A percentile compares a stretch with the other conserved stretches of the same genome.
These are phyloP conservation scores for Phragmites australis DNA, from an alignment of 176 grass and related monocot species.

Conservation along the genomic window DNA sequence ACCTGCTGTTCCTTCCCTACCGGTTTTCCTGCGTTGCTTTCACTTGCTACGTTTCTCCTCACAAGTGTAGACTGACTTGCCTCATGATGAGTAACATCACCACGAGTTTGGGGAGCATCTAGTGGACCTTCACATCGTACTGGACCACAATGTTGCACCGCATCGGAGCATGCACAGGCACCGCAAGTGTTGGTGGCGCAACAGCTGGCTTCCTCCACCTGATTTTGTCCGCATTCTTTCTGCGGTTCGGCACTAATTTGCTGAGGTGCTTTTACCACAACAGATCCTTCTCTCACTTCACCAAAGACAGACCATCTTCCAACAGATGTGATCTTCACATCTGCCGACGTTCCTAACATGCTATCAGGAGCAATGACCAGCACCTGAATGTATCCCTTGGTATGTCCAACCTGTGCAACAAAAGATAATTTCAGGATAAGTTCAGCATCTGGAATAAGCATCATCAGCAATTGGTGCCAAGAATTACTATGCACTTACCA, in stretches of 20 bases:
- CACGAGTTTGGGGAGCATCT: background rate
- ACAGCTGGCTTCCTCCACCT: constrained; percentile 39
- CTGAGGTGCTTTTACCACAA: constrained; percentile 26
- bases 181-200: constrained; percentile 28
- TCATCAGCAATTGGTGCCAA: background rate
- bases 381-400: constrained; percentile 90
- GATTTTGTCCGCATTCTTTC: constrained; percentile 4
- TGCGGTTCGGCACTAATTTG: constrained; percentile 16
- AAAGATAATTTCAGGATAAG: constrained; percentile 27
- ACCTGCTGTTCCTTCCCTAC: constrained; percentile 15
- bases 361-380: constrained; percentile 84
- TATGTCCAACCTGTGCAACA: constrained; percentile 78
- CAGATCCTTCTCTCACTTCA: constrained; percentile 56
- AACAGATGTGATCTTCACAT: constrained; percentile 79
- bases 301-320: constrained; percentile 94
- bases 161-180: constrained; percentile 52
- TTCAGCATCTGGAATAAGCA: background rate
- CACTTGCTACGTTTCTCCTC: constrained; percentile 53
- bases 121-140: background rate
- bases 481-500: constrained; percentile 46
- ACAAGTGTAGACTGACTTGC: constrained; percentile 44
- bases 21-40: background rate
- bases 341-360: constrained; percentile 65
- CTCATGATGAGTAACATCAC: background rate
- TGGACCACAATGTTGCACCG: constrained; percentile 15